Evolutionary conservation across 208 protist species (phyloP).

Genomic region (Leishmania mexicana): DNA sequence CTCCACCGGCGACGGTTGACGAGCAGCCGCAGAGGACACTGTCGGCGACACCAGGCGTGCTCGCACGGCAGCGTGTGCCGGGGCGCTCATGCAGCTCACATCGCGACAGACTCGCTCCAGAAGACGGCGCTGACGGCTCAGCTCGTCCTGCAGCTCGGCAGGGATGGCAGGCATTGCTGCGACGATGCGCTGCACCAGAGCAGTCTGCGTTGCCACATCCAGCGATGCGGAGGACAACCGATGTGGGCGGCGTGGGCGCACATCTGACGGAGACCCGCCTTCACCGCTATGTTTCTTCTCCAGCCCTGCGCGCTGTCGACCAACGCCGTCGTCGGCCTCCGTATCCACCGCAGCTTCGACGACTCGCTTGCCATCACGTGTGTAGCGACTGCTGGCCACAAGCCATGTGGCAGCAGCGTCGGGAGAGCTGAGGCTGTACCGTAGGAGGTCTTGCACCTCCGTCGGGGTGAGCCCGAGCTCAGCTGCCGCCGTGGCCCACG

Average conservation of each 20-base stretch:
- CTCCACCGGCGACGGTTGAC: constrained; percentile 18
- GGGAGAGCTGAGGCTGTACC: constrained; percentile 27
- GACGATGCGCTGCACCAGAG: constrained; percentile 32
- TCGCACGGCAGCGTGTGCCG: constrained; percentile 5
- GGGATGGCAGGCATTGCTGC: constrained; percentile 35
- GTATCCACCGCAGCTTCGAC: background rate
- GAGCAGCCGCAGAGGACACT: background rate
- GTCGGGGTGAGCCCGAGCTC: constrained; percentile 20
- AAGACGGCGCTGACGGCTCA: constrained; percentile 52
- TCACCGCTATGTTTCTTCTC: background rate
- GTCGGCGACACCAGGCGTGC: constrained; percentile 6
- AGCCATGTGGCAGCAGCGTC: constrained; percentile 3
- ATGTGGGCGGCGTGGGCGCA: background rate
- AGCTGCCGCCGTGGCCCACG: constrained; percentile 18
- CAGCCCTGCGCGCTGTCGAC: background rate
- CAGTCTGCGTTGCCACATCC: constrained; percentile 22
- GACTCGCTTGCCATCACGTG: background rate
- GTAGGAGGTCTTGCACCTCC: constrained; percentile 23
- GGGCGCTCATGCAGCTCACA: constrained; percentile 11
- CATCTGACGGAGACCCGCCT: background rate
- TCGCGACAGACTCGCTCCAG: constrained; percentile 51
- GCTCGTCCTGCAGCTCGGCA: constrained; percentile 45
- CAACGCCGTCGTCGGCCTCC: background rate
- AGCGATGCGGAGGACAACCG: background rate
- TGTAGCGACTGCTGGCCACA: background rate